Base-by-base conservation (phyloP, 352 stramenopile species). In the Phytophthora sp. region DNA sequence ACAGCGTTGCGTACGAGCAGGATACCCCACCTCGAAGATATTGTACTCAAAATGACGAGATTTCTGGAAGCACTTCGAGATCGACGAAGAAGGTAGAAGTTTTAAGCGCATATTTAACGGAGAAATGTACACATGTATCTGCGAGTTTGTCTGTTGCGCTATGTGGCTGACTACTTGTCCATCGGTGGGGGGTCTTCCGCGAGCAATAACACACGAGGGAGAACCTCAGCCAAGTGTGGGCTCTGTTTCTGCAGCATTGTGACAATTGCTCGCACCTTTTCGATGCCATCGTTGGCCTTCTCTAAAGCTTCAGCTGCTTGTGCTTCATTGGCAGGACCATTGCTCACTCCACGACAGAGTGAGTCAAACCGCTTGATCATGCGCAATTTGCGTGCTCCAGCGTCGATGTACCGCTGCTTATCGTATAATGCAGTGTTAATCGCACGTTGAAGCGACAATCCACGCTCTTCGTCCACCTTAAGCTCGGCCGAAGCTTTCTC, bases 361-460 rank as follows among this genome's bases (percentile, higher is more conserved):
- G 69, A 72, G 36, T 95, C 80, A 20, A 92, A 90, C 8, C 87
- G 69, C 46, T 90, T 87, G 21, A 80, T 63, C 54, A 97, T 76
- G 9, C 86, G 79, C 57, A 93, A 58, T 53, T 95, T 89, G 26
- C 83, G 77, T 20, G 78, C 66, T 47, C 89, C 77, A 20, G 78
- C 84, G 56, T 96, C 88, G 24, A 94, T 88, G 49, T 88, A 90
- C 18, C 88, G 76, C 67, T 98, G 93, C 47, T 97, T 97, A 29
- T 98, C 90, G 66, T 98, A 98, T 23, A 98, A 69, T 36, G 80
- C 74, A 41, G 80, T 71, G 75, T 97, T 97, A 58, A 98, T 96
- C 24, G 67, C 62, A 9, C 79, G 79, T 70, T 98, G 90, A 4
- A 96, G 77, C 7, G 59, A 70, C 39, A 86, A 69, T 3, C 70